Percentiles rank a stretch among this genome's conserved stretches.
phyloP scores from a whole-genome alignment of 176 grass and related monocot genomes.

The Avena eriantha region DNA sequence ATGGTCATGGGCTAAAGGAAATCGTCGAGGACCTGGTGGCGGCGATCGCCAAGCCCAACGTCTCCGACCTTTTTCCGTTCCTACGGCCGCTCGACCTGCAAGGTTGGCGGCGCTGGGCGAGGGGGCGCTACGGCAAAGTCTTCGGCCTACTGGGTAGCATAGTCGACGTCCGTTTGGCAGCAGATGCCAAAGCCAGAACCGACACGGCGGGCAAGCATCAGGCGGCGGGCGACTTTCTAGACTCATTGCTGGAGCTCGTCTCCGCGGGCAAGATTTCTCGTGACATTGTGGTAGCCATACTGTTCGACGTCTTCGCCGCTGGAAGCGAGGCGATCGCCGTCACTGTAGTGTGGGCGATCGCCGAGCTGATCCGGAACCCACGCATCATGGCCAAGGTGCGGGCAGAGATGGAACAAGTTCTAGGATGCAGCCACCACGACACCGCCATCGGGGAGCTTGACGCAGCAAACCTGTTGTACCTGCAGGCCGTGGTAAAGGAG shows the following conservation, averaged over 20 bases:
- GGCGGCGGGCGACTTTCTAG: constrained; percentile 45
- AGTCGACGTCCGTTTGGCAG: not conserved
- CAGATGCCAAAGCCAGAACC: too few species aligned
- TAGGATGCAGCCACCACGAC: not conserved
- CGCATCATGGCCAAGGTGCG: not conserved
- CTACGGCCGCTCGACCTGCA: constrained; percentile 44
- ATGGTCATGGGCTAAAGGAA: not conserved
- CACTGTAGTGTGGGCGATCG: not conserved
- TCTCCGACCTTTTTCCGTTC: constrained; percentile 52
- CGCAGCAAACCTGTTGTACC: not conserved
- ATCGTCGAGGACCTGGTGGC: not conserved
- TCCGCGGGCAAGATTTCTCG: not conserved
- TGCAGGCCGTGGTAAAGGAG: too few species aligned
- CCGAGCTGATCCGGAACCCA: not conserved
- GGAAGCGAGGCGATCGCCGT: not conserved
- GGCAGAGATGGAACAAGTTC: not conserved
- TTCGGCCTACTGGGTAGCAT: constrained; percentile 23
- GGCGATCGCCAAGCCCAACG: constrained; percentile 15
- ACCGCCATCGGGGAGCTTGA: not conserved
- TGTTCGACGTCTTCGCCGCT: not conserved
- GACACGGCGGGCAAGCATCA: not conserved
- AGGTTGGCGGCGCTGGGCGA: not conserved
- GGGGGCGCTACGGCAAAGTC: not conserved
- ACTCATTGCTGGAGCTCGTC: constrained; percentile 35
- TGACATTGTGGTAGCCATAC: not conserved